A percentile compares a stretch with the other conserved stretches of the same genome.
Evolutionary conservation across 352 stramenopile species (phyloP).

Genomic region (Phytophthora melonis): DNA sequence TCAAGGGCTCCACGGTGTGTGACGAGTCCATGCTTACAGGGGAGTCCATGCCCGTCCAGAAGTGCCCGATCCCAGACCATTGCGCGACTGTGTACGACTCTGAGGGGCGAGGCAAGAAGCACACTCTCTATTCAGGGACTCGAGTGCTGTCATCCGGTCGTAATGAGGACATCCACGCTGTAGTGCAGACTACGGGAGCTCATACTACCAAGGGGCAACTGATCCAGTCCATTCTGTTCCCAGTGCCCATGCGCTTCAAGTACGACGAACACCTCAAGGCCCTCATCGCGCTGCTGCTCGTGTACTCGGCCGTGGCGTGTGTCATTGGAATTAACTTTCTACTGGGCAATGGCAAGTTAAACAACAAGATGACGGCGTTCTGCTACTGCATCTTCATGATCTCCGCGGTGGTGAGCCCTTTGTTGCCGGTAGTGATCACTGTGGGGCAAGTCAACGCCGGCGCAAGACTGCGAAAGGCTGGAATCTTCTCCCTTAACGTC

Average conservation of each 20-base stretch:
- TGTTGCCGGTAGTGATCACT: conserved; percentile 83
- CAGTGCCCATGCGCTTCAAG: conserved; percentile 83
- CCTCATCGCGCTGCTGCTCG: conserved; percentile 67
- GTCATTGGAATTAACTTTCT: conserved; percentile 57
- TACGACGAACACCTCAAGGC: conserved; percentile 85
- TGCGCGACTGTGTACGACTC: conserved; percentile 46
- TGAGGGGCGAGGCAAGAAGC: conserved; percentile 55
- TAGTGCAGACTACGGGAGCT: conserved; percentile 75
- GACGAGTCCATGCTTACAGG: conserved; percentile 67
- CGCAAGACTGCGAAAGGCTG: conserved; percentile 58
- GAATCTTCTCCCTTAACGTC: conserved; percentile 76
- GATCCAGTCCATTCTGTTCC: conserved; percentile 81
- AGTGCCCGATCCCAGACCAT: conserved; percentile 60
- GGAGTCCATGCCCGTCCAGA: conserved; percentile 80
- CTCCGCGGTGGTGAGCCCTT: conserved; percentile 64
- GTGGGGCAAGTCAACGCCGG: conserved; percentile 79
- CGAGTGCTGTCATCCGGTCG: conserved; percentile 52
- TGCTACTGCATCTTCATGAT: conserved; percentile 73
- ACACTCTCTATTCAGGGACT: conserved; percentile 84
- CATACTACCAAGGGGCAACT: conserved; percentile 82
- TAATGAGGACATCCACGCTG: conserved; percentile 59
- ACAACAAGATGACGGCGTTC: conserved; percentile 64
- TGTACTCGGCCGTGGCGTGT: conserved; percentile 67
- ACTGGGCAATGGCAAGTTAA: conserved; percentile 52
- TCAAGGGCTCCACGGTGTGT: conserved; percentile 57